A percentile compares a stretch with the other conserved stretches of the same genome.
These are phyloP conservation scores for Chaetomiaceae sp. DNA, from an alignment of 2,329 filamentous ascomycete species.

Conservation along the genomic window DNA sequence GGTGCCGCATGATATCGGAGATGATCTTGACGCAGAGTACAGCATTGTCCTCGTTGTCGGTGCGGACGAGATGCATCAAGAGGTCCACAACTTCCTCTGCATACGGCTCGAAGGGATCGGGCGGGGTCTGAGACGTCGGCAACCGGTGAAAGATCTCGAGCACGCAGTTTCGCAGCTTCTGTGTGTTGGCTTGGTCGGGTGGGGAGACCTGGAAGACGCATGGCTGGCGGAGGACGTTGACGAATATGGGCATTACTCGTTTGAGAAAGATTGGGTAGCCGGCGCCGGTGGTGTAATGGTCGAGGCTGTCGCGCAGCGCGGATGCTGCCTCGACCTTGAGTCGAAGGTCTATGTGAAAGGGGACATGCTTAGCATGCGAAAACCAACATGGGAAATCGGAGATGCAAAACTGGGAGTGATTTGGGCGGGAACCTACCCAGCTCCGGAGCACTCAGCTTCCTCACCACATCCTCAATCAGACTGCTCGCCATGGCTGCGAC, in stretches of 20 bases:
- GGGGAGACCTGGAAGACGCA: constrained; percentile 90
- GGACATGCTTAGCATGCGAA: constrained; percentile 9
- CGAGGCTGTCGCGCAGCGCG: constrained; percentile 85
- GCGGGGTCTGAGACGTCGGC: constrained; percentile 62
- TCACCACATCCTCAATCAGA: constrained; percentile 59
- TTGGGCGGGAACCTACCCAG: constrained; percentile 50
- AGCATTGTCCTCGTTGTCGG: constrained; percentile 97
- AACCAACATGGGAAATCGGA: background rate
- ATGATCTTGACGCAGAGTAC: constrained; percentile 98
- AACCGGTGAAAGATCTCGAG: constrained; percentile 93
- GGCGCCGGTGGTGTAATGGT: constrained; percentile 74
- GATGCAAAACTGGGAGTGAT: too few relatives aligned
- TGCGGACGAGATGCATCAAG: constrained; percentile 79
- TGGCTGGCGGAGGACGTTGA: constrained; percentile 75
- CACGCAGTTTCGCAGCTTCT: constrained; percentile 87
- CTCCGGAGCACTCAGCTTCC: constrained; percentile 53
- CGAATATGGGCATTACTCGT: constrained; percentile 84
- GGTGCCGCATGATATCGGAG: constrained; percentile 92
- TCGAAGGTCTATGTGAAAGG: constrained; percentile 60
- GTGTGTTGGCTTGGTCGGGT: constrained; percentile 62
- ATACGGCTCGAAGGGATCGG: constrained; percentile 81
- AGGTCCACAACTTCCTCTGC: constrained; percentile 85
- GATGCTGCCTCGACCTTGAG: constrained; percentile 76
- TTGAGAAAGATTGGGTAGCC: constrained; percentile 78
- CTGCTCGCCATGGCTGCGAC: constrained; percentile 56